These are phyloP conservation scores for Sclerotinia sclerotiorum DNA, from an alignment of 2,329 filamentous ascomycete genomes.

Conservation along the genomic window DNA sequence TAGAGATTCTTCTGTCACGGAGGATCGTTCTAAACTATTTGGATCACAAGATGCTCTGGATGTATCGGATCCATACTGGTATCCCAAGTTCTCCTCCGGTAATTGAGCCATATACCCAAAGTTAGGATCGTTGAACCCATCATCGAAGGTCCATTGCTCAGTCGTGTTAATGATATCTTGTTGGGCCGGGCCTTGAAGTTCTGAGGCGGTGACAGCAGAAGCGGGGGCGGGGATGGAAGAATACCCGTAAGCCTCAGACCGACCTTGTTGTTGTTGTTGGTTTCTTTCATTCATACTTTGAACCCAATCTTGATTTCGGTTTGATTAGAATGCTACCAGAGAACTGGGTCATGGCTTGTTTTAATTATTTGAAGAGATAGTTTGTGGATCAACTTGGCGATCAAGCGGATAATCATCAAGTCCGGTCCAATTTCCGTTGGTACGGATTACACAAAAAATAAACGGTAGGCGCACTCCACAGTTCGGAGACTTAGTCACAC, in stretches of 20 bases:
- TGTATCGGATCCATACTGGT: not conserved
- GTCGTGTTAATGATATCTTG: conserved; percentile 11
- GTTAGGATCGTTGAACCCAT: not conserved
- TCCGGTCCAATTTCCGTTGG: conserved; percentile 17
- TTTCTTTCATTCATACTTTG: conserved; percentile 5
- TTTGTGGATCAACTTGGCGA: conserved; percentile 11
- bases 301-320: not conserved
- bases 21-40: conserved; percentile 11
- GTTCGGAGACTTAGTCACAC: conserved; percentile 8
- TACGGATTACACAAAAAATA: not conserved
- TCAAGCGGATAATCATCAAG: conserved; percentile 4
- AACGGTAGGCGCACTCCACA: not conserved
- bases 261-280: not conserved
- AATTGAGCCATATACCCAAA: not conserved
- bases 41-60: conserved; percentile 9
- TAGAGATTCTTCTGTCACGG: conserved; percentile 12
- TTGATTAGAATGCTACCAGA: conserved; percentile 3
- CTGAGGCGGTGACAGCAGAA: not conserved
- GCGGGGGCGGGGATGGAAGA: conserved; percentile 11
- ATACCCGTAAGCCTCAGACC: conserved; percentile 12
- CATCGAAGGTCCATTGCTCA: conserved; percentile 15
- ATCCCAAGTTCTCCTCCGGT: not conserved
- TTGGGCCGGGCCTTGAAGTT: not conserved
- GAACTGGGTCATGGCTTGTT: not conserved
- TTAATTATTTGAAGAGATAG: conserved; percentile 12